phyloP scores from a whole-genome alignment of 2,329 filamentous ascomycete genomes.

The Botrytis aclada region DNA sequence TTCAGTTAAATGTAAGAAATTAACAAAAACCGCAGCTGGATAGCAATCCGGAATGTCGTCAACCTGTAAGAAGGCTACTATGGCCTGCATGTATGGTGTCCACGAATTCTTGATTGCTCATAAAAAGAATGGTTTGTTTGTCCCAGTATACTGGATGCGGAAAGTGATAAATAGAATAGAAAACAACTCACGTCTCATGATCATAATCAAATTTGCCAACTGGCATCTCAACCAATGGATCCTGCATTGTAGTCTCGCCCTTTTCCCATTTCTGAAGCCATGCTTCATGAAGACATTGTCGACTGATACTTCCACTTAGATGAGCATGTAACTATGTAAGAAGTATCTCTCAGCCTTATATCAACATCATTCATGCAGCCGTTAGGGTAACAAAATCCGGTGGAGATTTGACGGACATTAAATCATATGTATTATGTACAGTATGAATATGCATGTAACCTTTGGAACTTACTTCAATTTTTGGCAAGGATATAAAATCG shows the following conservation, averaged over 20 bases:
- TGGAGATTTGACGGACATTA: neutral
- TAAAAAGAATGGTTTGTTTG: neutral
- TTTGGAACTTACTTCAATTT: conserved; percentile 49
- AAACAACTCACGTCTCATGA: conserved; percentile 57
- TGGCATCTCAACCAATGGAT: conserved; percentile 68
- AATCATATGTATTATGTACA: conserved; percentile 5
- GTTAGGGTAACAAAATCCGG: neutral
- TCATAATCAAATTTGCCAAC: conserved; percentile 69
- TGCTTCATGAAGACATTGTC: conserved; percentile 68
- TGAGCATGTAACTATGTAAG: conserved; percentile 69
- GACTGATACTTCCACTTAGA: conserved; percentile 73
- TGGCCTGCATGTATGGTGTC: conserved; percentile 10
- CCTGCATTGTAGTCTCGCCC: conserved; percentile 54
- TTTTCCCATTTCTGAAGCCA: conserved; percentile 59
- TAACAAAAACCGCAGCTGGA: neutral
- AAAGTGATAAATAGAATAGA: conserved; percentile 16
- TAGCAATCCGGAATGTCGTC: neutral
- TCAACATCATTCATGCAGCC: conserved; percentile 17
- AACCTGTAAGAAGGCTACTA: neutral
- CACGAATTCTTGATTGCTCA: neutral
- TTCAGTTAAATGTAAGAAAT: neutral
- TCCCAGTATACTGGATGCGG: neutral
- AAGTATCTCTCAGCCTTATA: conserved; percentile 25
- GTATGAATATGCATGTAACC: conserved; percentile 21
- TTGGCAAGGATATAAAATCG: conserved; percentile 48